Evolutionary conservation across 2,329 filamentous ascomycete species (phyloP).

Genomic region (Chaetomiaceae sp.): DNA sequence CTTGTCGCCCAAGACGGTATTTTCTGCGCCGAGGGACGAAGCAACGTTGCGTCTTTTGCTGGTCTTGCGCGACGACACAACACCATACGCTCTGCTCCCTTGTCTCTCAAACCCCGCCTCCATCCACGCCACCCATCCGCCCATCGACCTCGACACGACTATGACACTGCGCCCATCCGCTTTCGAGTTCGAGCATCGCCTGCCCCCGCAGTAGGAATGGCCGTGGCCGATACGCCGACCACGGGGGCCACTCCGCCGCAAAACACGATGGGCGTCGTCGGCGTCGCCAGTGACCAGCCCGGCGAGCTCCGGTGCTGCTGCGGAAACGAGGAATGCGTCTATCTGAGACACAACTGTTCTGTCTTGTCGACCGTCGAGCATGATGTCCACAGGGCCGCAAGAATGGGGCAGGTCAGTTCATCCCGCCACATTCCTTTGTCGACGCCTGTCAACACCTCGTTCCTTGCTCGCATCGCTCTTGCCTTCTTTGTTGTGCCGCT

Average conservation of each 20-base stretch:
- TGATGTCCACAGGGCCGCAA: conserved; percentile 80
- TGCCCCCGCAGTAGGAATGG: conserved; percentile 19
- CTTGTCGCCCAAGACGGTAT: too few relatives aligned
- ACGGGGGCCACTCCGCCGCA: not conserved
- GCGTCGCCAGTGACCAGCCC: conserved; percentile 7
- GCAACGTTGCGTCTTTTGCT: too few relatives aligned
- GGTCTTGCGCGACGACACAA: too few relatives aligned
- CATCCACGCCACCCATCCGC: not conserved
- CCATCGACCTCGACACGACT: conserved; percentile 6
- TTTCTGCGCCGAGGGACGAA: too few relatives aligned
- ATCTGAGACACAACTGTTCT: conserved; percentile 73
- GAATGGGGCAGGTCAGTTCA: conserved; percentile 79
- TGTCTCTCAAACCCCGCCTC: not conserved
- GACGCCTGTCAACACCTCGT: too few relatives aligned
- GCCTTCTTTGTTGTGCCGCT: conserved; percentile 10
- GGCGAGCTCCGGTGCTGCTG: conserved; percentile 68
- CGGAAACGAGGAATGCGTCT: conserved; percentile 71
- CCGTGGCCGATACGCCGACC: conserved; percentile 9
- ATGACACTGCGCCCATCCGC: conserved; percentile 10
- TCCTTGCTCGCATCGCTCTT: not conserved
- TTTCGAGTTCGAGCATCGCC: conserved; percentile 5
- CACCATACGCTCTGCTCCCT: not conserved
- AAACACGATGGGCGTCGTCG: conserved; percentile 15
- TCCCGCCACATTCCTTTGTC: conserved; percentile 24
- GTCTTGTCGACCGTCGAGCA: conserved; percentile 78